Percentiles rank a stretch among this genome's conserved stretches.
phyloP scores from a whole-genome alignment of 2,329 filamentous ascomycete genomes.

The Phaeosphaeriaceae sp. region DNA sequence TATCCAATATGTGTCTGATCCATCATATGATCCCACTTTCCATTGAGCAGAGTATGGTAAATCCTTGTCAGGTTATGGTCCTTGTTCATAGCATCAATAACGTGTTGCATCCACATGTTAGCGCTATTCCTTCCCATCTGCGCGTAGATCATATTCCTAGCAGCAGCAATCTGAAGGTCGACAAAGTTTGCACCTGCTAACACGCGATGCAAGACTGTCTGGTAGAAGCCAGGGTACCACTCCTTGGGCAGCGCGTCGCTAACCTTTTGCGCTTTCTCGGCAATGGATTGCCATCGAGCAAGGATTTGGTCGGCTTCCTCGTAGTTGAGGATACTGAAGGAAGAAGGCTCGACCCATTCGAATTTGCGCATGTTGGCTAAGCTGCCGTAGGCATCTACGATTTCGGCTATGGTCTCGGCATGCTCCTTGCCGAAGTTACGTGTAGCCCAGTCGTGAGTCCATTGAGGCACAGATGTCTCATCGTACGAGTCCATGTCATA shows the following conservation, averaged over 20 bases:
- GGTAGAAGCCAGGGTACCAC: slow-evolving; percentile 65
- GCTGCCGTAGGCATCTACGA: slow-evolving; percentile 63
- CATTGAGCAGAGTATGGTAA: slow-evolving; percentile 45
- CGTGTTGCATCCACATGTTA: slow-evolving; percentile 45
- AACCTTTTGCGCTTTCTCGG: slow-evolving; percentile 61
- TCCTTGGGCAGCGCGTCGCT: slow-evolving; percentile 60
- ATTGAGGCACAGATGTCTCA: slow-evolving; percentile 62
- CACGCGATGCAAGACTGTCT: slow-evolving; percentile 67
- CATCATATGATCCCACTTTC: slow-evolving; percentile 51
- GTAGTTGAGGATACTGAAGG: slow-evolving; percentile 68
- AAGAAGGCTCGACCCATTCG: slow-evolving; percentile 65
- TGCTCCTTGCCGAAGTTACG: slow-evolving; percentile 63
- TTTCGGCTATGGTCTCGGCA: slow-evolving; percentile 56
- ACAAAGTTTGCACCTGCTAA: slow-evolving; percentile 64
- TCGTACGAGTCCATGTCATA: slow-evolving; percentile 67
- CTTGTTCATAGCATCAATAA: slow-evolving; percentile 46
- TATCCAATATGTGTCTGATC: slow-evolving; percentile 51
- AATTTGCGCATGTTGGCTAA: slow-evolving; percentile 67
- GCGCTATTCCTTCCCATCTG: slow-evolving; percentile 49
- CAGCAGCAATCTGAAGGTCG: slow-evolving; percentile 52
- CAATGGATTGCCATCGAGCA: slow-evolving; percentile 61
- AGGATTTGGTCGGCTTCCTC: slow-evolving; percentile 67
- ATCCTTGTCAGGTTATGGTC: slow-evolving; percentile 45
- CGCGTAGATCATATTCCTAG: slow-evolving; percentile 45
- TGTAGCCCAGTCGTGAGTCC: slow-evolving; percentile 63